Evolutionary conservation across 768 basidiomycete genomes (phyloP).

Genomic region (Hirschioporus abietinus): DNA sequence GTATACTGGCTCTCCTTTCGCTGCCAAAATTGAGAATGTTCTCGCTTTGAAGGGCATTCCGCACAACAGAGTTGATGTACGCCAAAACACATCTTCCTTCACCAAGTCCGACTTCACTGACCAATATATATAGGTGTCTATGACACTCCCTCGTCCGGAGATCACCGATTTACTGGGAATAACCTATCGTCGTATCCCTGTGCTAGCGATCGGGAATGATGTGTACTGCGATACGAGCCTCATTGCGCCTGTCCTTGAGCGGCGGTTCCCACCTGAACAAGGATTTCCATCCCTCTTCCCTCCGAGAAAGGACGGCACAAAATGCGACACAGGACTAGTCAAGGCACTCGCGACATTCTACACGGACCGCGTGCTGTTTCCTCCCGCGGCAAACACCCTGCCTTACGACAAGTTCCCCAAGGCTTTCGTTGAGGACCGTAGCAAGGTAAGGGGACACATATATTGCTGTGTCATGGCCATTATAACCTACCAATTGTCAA

Average conservation of each 20-base stretch:
- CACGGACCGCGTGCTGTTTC: slow-evolving; percentile 39
- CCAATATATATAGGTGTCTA: slow-evolving; percentile 36
- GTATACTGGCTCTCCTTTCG: slow-evolving; percentile 49
- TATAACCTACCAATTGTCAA: neutral
- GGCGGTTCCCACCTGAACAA: slow-evolving; percentile 44
- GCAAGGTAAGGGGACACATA: slow-evolving; percentile 28
- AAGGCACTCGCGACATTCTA: slow-evolving; percentile 45
- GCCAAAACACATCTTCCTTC: slow-evolving; percentile 8
- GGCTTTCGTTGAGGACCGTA: slow-evolving; percentile 45
- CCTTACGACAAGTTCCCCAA: slow-evolving; percentile 45
- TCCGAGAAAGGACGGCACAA: slow-evolving; percentile 33
- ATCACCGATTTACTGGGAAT: slow-evolving; percentile 47
- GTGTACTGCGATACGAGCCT: slow-evolving; percentile 57
- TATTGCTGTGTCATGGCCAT: too few relatives aligned
- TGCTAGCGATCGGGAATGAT: slow-evolving; percentile 57
- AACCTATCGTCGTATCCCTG: slow-evolving; percentile 52
- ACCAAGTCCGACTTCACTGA: neutral
- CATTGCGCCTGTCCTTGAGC: slow-evolving; percentile 46
- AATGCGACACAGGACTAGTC: slow-evolving; percentile 40
- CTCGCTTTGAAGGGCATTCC: slow-evolving; percentile 45
- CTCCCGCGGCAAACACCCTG: slow-evolving; percentile 32
- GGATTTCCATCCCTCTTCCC: slow-evolving; percentile 49
- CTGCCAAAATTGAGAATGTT: slow-evolving; percentile 46
- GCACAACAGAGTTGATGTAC: slow-evolving; percentile 43
- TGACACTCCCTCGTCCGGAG: slow-evolving; percentile 50